Evolutionary conservation across 1,139 yeast genomes (phyloP).

Genomic region (Casaregolazyma lundiana): DNA sequence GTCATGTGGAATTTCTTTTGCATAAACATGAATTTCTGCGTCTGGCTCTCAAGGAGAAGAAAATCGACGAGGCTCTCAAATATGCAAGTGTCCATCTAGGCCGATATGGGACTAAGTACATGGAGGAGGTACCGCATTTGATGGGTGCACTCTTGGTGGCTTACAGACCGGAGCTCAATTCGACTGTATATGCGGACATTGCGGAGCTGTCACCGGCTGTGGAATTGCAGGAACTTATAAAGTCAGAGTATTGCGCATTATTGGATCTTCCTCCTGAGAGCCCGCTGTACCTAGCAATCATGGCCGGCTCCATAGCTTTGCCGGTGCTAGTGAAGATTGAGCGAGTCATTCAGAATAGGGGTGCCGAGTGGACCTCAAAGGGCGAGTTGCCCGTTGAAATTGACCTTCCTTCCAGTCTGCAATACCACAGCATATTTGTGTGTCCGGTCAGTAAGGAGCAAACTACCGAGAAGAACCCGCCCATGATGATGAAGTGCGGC

Average conservation of each 20-base stretch:
- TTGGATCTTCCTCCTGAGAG: constrained; percentile 66
- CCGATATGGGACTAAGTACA: constrained; percentile 39
- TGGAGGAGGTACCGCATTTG: constrained; percentile 50
- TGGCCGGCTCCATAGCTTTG: constrained; percentile 68
- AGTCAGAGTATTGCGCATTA: constrained; percentile 62
- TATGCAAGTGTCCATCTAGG: constrained; percentile 56
- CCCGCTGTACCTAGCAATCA: constrained; percentile 59
- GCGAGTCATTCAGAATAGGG: constrained; percentile 43
- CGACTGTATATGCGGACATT: constrained; percentile 40
- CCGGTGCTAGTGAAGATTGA: constrained; percentile 69
- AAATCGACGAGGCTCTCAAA: constrained; percentile 40
- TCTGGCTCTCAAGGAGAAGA: constrained; percentile 28
- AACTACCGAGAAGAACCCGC: constrained; percentile 55
- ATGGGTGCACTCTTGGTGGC: constrained; percentile 46
- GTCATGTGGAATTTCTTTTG: constrained; percentile 55
- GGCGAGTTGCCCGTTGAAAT: constrained; percentile 60
- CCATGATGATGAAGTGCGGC: constrained; percentile 60
- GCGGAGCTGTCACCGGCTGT: constrained; percentile 24
- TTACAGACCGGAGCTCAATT: constrained; percentile 27
- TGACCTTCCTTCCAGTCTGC: constrained; percentile 46
- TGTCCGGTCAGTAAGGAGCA: constrained; percentile 92
- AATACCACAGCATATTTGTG: constrained; percentile 79
- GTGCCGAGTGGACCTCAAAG: constrained; percentile 52
- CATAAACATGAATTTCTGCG: constrained; percentile 54
- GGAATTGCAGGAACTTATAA: constrained; percentile 51